Base-by-base conservation (phyloP, 139 green algal species). In the Chlamydomonas eustigma region DNA sequence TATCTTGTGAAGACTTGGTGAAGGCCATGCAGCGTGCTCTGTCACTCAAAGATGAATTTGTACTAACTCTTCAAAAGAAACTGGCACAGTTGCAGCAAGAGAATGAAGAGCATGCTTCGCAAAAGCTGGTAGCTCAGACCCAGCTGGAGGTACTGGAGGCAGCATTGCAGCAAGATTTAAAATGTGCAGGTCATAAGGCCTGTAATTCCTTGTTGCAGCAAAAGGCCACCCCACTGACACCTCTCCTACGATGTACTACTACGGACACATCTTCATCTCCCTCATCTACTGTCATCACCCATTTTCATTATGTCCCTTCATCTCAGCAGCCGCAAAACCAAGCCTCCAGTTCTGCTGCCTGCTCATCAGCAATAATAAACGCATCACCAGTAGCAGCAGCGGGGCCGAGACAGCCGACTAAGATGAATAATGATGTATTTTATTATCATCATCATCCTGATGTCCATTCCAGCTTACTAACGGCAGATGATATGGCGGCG, bases 41-140 rank as follows among this genome's bases (percentile, higher is more conserved):
- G 33, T 50, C 8, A 22, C 28, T 73, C 24, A 73, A 73, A 34
- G 66, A 73, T 32, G 66, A 73, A 28, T 24, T 73, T 44, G 32
- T 39, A 25, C 33, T 28, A 12, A 73, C n/a, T 28, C 66, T 51
- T 28, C 66, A 73, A 6, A 6, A 4, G 12, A 28, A 71, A 30
- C 4, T 68, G 12, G 52, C 52, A 37, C 52, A 68, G 52, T 63
- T 69, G 58, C 30, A n/a, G 58, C 22, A 22, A 69, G 24, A 33
- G 44, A 18, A 18, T 58, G 44, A 12, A 28, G 44, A 12, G 12
- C 12, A 58, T 58, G 44, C 44, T 58, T 12, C 44, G 44, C 44
- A 28, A 58, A 58, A 28, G 44, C 44, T 58, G 44, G 18, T 58
- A 58, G 12, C 18, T 18, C 44, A 28, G 18, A 12, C 18, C 12